phyloP scores from a whole-genome alignment of 768 basidiomycete species.

The Naganishia onofrii region DNA sequence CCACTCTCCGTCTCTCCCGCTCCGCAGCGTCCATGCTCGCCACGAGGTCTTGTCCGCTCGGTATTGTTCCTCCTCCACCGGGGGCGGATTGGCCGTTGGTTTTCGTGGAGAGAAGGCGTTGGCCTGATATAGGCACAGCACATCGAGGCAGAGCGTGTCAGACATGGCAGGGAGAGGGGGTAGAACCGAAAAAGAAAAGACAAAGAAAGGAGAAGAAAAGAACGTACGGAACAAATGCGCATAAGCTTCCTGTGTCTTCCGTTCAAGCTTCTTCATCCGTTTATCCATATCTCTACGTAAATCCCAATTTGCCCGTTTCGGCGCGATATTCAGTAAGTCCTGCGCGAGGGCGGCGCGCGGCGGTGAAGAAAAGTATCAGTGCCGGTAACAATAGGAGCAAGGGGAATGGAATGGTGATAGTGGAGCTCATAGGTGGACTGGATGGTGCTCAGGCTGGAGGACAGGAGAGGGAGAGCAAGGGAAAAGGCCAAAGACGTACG shows the following conservation, averaged over 20 bases:
- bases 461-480: background rate
- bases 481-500: conserved; percentile 57
- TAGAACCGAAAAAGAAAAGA: too few relatives aligned
- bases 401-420: too few relatives aligned
- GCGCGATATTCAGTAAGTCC: conserved; percentile 63
- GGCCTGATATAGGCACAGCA: background rate
- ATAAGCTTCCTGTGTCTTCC: conserved; percentile 86
- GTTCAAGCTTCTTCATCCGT: conserved; percentile 71
- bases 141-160: background rate
- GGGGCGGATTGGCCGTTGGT: conserved; percentile 2
- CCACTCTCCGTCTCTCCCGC: background rate
- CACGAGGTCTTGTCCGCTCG: conserved; percentile 11
- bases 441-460: too few relatives aligned
- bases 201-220: background rate
- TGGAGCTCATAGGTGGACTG: too few relatives aligned
- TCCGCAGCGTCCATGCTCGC: conserved; percentile 20
- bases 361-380: too few relatives aligned
- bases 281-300: conserved; percentile 77
- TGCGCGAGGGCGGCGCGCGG: too few relatives aligned
- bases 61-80: conserved; percentile 7
- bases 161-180: background rate
- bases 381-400: too few relatives aligned
- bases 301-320: conserved; percentile 74
- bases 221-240: conserved; percentile 85
- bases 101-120: conserved; percentile 14